phyloP scores from a whole-genome alignment of 2,329 filamentous ascomycete species.

The Aureobasidium sp. region DNA sequence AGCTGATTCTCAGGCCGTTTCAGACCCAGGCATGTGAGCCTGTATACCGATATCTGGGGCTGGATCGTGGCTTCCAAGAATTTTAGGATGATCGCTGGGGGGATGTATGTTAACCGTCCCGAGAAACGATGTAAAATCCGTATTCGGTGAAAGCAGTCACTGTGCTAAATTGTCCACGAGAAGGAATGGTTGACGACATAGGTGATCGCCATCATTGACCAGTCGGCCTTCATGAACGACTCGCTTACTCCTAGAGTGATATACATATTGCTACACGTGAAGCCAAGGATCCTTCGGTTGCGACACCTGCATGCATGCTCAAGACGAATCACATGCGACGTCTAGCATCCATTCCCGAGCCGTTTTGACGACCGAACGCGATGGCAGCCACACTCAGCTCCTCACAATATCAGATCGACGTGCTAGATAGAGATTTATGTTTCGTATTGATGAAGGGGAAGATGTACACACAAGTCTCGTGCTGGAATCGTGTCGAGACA shows the following conservation, averaged over 20 bases:
- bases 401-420: not conserved
- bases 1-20: constrained; percentile 6
- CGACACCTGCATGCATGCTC: not conserved
- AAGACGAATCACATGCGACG: constrained; percentile 10
- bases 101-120: not conserved
- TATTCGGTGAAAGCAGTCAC: not conserved
- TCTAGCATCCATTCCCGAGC: not conserved
- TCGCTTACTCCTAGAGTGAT: not conserved
- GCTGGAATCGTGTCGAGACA: not conserved
- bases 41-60: constrained; percentile 6
- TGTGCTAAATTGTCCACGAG: not conserved
- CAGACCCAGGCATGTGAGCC: not conserved
- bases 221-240: not conserved
- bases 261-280: constrained; percentile 3
- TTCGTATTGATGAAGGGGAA: not conserved
- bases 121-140: not conserved
- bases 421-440: not conserved
- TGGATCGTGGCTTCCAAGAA: not conserved
- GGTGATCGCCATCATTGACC: not conserved
- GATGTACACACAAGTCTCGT: not conserved
- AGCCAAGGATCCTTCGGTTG: constrained; percentile 1
- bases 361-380: not conserved
- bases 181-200: not conserved
- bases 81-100: constrained; percentile 5
- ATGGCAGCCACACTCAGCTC: not conserved